These are phyloP conservation scores for Carex parvula DNA, from an alignment of 176 grass and related monocot genomes.

Conservation along the genomic window DNA sequence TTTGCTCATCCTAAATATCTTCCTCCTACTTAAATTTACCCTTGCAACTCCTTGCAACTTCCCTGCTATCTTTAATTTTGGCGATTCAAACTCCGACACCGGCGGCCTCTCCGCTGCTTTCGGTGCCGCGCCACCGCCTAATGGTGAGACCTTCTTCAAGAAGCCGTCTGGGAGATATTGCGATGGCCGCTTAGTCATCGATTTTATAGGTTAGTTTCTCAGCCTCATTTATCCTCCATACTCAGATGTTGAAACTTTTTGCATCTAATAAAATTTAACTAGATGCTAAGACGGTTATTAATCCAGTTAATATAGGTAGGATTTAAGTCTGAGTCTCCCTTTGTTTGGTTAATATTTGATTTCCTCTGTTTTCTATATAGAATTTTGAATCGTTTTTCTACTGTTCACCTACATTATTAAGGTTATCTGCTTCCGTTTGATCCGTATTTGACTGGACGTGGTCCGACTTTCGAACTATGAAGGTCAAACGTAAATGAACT, in stretches of 20 bases:
- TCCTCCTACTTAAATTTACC: background rate
- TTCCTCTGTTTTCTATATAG: background rate
- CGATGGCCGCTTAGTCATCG: slow-evolving; percentile 85
- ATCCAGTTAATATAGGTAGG: too few species aligned
- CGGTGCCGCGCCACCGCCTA: slow-evolving; percentile 77
- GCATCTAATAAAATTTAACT: background rate
- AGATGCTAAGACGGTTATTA: too few species aligned
- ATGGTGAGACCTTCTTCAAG: slow-evolving; percentile 92
- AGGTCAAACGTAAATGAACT: too few species aligned
- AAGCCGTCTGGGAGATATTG: slow-evolving; percentile 68
- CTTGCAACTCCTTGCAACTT: slow-evolving; percentile 43
- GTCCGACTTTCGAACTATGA: too few species aligned
- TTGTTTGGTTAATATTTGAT: background rate
- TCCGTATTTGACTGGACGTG: too few species aligned
- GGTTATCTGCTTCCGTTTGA: too few species aligned
- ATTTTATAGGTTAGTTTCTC: slow-evolving; percentile 72
- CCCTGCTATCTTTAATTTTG: slow-evolving; percentile 94
- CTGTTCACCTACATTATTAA: too few species aligned
- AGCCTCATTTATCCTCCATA: background rate
- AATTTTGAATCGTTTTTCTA: too few species aligned
- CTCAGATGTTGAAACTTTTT: background rate
- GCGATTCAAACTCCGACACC: slow-evolving; percentile 97
- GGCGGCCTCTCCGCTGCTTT: slow-evolving; percentile 83
- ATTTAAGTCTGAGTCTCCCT: background rate
- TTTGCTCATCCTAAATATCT: slow-evolving; percentile 12